Evolutionary conservation across 208 protist genomes (phyloP).

Genomic region (Leishmania lainsoni): DNA sequence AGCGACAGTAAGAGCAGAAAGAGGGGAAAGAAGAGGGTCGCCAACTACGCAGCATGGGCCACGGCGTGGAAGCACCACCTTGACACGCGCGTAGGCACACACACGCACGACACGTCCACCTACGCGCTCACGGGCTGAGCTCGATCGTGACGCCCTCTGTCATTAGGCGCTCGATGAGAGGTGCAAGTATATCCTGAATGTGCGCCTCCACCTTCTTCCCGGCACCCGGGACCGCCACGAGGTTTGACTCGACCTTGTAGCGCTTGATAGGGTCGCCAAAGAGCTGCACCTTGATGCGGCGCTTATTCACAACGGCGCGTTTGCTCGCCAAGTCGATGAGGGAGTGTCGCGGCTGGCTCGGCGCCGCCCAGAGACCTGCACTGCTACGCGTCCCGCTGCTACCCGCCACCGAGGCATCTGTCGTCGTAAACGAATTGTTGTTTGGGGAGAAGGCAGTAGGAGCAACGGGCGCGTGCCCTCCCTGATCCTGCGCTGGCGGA

Average conservation of each 20-base stretch:
- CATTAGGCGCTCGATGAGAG: conserved; percentile 83
- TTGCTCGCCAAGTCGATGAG: conserved; percentile 58
- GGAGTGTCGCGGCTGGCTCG: conserved; percentile 27
- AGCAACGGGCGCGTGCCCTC: conserved; percentile 3
- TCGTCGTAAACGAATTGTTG: background rate
- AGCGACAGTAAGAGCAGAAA: background rate
- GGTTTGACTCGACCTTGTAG: conserved; percentile 81
- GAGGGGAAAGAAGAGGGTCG: background rate
- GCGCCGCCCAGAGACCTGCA: background rate
- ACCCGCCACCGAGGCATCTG: conserved; percentile 1
- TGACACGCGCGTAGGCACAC: background rate
- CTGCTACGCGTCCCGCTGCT: background rate
- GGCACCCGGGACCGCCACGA: conserved; percentile 70
- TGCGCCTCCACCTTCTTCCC: conserved; percentile 80
- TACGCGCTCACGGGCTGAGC: conserved; percentile 12
- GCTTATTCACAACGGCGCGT: conserved; percentile 49
- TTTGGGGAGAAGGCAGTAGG: conserved; percentile 1
- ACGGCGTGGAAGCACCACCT: background rate
- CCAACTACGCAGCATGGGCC: background rate
- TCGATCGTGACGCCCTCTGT: conserved; percentile 69
- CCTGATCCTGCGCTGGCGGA: conserved; percentile 39
- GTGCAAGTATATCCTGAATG: conserved; percentile 74
- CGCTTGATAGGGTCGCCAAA: conserved; percentile 87
- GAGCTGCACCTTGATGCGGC: conserved; percentile 75
- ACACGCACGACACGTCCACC: background rate